Evolutionary conservation across 345 rosid genomes (phyloP).

Genomic region (Chamaenerion angustifolium): DNA sequence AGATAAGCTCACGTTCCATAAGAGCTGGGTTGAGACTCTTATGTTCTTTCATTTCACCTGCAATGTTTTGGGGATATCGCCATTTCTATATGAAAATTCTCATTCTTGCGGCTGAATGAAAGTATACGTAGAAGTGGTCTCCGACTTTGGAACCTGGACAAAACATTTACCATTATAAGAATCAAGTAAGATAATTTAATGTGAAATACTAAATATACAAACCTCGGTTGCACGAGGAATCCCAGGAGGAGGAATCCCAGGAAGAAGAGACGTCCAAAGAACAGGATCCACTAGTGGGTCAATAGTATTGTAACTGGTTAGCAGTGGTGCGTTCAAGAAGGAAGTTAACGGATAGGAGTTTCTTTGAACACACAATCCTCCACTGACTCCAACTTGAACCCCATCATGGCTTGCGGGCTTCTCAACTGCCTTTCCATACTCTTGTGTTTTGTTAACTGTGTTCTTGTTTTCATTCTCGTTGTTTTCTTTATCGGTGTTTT

Average conservation of each 20-base stretch:
- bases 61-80: no score
- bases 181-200: neutral
- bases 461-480: conserved; percentile 76
- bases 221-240: conserved; percentile 64
- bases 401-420: conserved; percentile 50
- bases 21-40: no score
- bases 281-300: conserved; percentile 73
- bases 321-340: conserved; percentile 71
- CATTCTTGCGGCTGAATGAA: conserved; percentile 44
- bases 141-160: conserved; percentile 52
- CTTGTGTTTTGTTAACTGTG: conserved; percentile 44
- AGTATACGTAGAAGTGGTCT: conserved; percentile 46
- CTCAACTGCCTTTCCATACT: conserved; percentile 65
- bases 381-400: conserved; percentile 44
- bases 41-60: neutral
- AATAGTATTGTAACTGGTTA: conserved; percentile 57
- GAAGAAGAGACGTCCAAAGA: conserved; percentile 69
- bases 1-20: no score
- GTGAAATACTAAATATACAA: no score
- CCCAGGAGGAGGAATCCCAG: conserved; percentile 48
- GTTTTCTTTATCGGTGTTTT: conserved; percentile 27
- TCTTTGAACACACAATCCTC: conserved; percentile 60
- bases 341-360: conserved; percentile 65
- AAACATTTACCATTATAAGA: neutral
- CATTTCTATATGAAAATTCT: neutral